phyloP scores from a whole-genome alignment of 1,284 basidiomycete species.

The Cutaneotrichosporon sp. region DNA sequence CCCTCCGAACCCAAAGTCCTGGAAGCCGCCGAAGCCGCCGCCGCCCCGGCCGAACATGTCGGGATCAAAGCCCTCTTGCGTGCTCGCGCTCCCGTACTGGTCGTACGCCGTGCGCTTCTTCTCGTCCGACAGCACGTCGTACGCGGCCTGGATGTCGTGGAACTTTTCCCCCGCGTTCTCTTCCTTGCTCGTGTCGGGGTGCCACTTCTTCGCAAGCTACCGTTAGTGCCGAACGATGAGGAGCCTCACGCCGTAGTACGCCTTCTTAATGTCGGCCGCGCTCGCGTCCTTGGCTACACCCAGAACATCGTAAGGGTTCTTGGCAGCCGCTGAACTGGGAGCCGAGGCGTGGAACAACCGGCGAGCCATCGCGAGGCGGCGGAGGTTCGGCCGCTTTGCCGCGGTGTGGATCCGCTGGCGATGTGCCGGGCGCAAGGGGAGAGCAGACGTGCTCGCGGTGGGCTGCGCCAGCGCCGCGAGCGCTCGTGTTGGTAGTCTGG shows the following conservation, averaged over 20 bases:
- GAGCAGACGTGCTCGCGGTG: slow-evolving; percentile 8
- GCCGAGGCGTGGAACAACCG: slow-evolving; percentile 72
- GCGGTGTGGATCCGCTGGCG: not conserved
- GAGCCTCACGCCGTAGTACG: slow-evolving; percentile 79
- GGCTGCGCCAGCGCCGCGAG: slow-evolving; percentile 16
- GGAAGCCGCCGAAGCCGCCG: slow-evolving; percentile 66
- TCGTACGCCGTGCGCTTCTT: slow-evolving; percentile 92
- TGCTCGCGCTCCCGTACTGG: slow-evolving; percentile 89
- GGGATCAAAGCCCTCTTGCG: slow-evolving; percentile 90
- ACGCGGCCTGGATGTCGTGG: slow-evolving; percentile 94
- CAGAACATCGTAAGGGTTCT: slow-evolving; percentile 87
- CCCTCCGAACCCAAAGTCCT: slow-evolving; percentile 68
- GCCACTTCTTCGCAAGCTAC: slow-evolving; percentile 94
- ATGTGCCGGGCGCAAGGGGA: not conserved
- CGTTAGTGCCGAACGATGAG: not conserved
- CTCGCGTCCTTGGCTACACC: slow-evolving; percentile 84
- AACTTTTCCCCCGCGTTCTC: slow-evolving; percentile 88
- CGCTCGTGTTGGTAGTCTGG: slow-evolving; percentile 22
- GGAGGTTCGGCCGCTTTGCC: not conserved
- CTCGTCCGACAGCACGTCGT: slow-evolving; percentile 94
- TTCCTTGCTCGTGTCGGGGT: slow-evolving; percentile 96
- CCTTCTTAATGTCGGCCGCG: slow-evolving; percentile 90
- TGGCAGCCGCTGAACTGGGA: slow-evolving; percentile 60
- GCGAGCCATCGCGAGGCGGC: not conserved
- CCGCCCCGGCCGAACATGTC: slow-evolving; percentile 66